phyloP scores from a whole-genome alignment of 2,329 filamentous ascomycete genomes.

The Trichoderma simmonsii region DNA sequence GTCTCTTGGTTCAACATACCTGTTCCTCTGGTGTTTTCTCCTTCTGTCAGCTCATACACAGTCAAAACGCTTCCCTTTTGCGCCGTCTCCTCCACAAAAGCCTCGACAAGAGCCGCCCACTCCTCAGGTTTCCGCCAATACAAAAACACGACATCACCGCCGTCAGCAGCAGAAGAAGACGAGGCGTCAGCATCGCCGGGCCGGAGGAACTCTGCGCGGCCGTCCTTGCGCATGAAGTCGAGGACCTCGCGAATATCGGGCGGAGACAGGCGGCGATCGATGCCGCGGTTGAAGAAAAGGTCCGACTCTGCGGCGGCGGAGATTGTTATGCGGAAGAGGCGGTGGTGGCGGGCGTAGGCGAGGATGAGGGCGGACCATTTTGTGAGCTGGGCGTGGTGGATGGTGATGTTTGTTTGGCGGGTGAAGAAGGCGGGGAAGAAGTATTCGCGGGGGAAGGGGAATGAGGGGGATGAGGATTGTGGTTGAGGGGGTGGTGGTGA shows the following conservation, averaged over 20 bases:
- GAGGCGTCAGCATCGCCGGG: constrained; percentile 24
- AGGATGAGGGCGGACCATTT: constrained; percentile 89
- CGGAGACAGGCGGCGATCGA: constrained; percentile 50
- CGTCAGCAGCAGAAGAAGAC: not conserved
- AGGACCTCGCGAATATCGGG: constrained; percentile 57
- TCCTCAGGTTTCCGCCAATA: constrained; percentile 88
- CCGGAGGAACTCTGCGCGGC: constrained; percentile 63
- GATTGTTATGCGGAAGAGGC: constrained; percentile 71
- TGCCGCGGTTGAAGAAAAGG: constrained; percentile 56
- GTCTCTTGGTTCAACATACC: constrained; percentile 44
- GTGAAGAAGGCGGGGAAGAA: constrained; percentile 84
- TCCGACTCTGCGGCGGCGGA: constrained; percentile 49
- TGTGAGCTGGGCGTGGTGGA: constrained; percentile 69
- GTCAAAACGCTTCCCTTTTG: constrained; percentile 89
- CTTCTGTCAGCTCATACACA: constrained; percentile 84
- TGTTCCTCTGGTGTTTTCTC: constrained; percentile 71
- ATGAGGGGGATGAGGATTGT: constrained; percentile 26
- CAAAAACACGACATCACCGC: constrained; percentile 60
- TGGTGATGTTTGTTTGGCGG: constrained; percentile 70
- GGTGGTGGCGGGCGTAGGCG: constrained; percentile 75
- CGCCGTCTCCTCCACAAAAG: constrained; percentile 82
- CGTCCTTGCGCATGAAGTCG: constrained; percentile 57
- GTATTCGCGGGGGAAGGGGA: constrained; percentile 63
- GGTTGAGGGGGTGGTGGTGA: not conserved
- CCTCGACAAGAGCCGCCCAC: constrained; percentile 77